These are phyloP conservation scores for Fistulinella cinereoalba DNA, from an alignment of 1,284 basidiomycete genomes.

Conservation along the genomic window DNA sequence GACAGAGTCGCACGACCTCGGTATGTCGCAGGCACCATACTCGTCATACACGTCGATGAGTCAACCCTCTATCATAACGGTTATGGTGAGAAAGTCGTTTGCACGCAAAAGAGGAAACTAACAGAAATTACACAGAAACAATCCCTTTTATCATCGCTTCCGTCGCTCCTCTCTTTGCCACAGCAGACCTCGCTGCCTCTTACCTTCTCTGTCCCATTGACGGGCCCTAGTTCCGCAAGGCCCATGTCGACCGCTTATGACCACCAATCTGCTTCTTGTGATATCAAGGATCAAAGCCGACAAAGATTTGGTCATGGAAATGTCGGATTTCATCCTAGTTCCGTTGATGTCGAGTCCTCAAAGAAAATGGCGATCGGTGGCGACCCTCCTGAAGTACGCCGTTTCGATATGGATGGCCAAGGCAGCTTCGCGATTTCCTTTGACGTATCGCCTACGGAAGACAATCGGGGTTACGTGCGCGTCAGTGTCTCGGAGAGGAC, in stretches of 20 bases:
- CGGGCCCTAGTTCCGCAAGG: conserved; percentile 36
- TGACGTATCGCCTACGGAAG: conserved; percentile 56
- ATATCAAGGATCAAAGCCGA: conserved; percentile 59
- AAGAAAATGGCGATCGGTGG: conserved; percentile 32
- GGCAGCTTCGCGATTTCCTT: conserved; percentile 69
- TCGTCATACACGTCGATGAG: conserved; percentile 42
- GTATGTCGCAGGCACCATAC: conserved; percentile 41
- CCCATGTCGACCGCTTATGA: conserved; percentile 47
- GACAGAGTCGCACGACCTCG: conserved; percentile 49
- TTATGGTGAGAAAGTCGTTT: conserved; percentile 55
- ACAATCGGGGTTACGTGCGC: conserved; percentile 70
- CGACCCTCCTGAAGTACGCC: conserved; percentile 42
- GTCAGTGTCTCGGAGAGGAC: conserved; percentile 57
- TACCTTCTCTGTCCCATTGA: conserved; percentile 52
- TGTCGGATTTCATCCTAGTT: conserved; percentile 53
- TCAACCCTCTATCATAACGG: conserved; percentile 59
- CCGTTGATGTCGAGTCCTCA: conserved; percentile 36
- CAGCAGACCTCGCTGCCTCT: conserved; percentile 51
- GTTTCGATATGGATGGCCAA: conserved; percentile 48
- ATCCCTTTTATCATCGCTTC: conserved; percentile 70
- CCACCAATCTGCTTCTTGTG: conserved; percentile 51
- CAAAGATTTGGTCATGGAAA: conserved; percentile 38
- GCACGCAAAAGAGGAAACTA: conserved; percentile 13
- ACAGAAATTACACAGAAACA: conserved; percentile 39
- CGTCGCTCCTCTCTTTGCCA: conserved; percentile 66